phyloP scores from a whole-genome alignment of 257 asterid genomes.

The Scutellaria barbata region DNA sequence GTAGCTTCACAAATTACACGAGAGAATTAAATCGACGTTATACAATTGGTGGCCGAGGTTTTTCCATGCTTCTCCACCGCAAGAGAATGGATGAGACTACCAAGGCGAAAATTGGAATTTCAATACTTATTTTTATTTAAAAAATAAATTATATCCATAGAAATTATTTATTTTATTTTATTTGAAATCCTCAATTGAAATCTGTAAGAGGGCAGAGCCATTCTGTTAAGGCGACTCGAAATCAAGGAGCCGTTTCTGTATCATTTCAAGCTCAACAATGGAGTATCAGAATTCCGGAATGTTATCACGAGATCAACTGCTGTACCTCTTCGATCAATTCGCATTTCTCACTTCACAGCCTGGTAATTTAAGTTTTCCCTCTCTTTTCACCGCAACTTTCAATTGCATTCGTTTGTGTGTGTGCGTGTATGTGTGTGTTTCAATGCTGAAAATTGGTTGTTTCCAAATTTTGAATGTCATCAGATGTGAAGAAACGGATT shows the following conservation, averaged over 20 bases:
- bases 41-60: no score
- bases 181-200: not conserved
- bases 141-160: not conserved
- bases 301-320: slow-evolving; percentile 73
- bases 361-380: slow-evolving; percentile 40
- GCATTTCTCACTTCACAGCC: slow-evolving; percentile 68
- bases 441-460: slow-evolving; percentile 18
- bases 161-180: not conserved
- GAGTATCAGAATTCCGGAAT: slow-evolving; percentile 64
- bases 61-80: slow-evolving; percentile 5
- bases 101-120: not conserved
- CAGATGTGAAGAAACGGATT: slow-evolving; percentile 82
- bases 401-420: not conserved
- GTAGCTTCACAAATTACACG: no score
- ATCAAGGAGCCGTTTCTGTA: slow-evolving; percentile 9
- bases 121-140: not conserved
- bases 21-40: no score
- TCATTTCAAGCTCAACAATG: slow-evolving; percentile 40
- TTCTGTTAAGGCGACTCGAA: not conserved
- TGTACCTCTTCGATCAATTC: slow-evolving; percentile 75
- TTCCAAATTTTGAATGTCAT: not conserved
- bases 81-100: not conserved
- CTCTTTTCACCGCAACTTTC: not conserved
- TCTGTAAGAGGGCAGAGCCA: not conserved
- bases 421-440: not conserved